Percentiles rank a stretch among this genome's conserved stretches.
Evolutionary conservation across 2,329 filamentous ascomycete genomes (phyloP).

Genomic region (Hymenoscyphus albidus): DNA sequence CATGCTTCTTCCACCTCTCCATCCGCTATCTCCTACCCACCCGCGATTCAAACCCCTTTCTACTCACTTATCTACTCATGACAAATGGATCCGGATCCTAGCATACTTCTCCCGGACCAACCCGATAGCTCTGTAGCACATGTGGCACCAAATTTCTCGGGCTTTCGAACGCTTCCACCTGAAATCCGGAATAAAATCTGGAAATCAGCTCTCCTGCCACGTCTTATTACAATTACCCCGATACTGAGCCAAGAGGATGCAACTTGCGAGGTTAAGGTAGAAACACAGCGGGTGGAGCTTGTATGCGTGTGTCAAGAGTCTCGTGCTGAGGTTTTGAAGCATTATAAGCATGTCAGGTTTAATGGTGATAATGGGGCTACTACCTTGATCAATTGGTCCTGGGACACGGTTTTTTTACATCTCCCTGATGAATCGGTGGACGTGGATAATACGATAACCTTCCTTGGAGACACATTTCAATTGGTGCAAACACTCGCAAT

Average conservation of each 20-base stretch:
- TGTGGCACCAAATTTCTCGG: conserved; percentile 6
- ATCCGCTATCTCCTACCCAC: conserved; percentile 1
- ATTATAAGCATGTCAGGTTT: neutral
- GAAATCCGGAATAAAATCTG: conserved; percentile 13
- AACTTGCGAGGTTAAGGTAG: conserved; percentile 11
- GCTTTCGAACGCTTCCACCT: conserved; percentile 12
- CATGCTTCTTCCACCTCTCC: neutral
- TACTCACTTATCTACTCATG: neutral
- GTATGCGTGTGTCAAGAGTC: conserved; percentile 10
- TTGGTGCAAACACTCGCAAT: conserved; percentile 1
- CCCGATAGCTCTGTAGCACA: neutral
- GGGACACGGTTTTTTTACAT: neutral
- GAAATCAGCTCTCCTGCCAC: conserved; percentile 9
- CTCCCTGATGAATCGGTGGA: neutral
- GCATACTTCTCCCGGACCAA: neutral
- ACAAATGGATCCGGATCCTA: neutral
- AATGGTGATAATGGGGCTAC: neutral
- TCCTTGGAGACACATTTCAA: neutral
- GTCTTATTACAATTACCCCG: conserved; percentile 12
- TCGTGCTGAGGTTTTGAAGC: neutral
- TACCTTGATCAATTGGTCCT: conserved; percentile 1
- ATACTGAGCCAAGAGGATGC: conserved; percentile 10
- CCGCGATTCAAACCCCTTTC: neutral
- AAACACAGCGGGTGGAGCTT: conserved; percentile 9
- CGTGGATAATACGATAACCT: neutral